Percentiles rank a stretch among this genome's conserved stretches.
Evolutionary conservation across 192 early-diverging fungal species (phyloP).

Genomic region (Entomortierella parvispora): DNA sequence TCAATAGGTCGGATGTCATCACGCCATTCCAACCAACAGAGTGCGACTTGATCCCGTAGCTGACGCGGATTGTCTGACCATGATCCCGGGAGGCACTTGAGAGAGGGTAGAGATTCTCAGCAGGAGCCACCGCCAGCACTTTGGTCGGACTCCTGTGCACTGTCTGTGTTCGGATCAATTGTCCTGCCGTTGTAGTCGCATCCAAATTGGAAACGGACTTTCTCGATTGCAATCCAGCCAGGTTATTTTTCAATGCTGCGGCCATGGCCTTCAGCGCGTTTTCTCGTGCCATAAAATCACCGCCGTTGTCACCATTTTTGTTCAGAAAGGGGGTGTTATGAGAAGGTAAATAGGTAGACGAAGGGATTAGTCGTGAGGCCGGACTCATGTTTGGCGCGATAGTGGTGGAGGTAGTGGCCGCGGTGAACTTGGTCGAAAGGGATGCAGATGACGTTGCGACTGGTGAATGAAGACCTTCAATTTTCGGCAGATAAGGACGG

Average conservation of each 20-base stretch:
- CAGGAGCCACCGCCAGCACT: constrained; percentile 18
- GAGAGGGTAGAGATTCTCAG: constrained; percentile 38
- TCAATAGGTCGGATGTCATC: constrained; percentile 43
- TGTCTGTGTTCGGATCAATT: not conserved
- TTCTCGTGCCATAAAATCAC: too few species aligned
- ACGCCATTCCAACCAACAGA: constrained; percentile 49
- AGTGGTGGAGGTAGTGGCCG: not conserved
- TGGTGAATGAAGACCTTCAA: too few species aligned
- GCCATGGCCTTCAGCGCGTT: too few species aligned
- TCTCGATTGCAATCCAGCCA: too few species aligned
- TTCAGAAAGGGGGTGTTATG: too few species aligned
- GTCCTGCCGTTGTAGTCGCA: not conserved
- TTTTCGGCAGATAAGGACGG: too few species aligned
- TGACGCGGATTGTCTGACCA: constrained; percentile 28
- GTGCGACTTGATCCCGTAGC: constrained; percentile 46
- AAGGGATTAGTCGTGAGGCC: not conserved
- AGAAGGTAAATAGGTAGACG: too few species aligned
- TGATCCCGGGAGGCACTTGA: constrained; percentile 1
- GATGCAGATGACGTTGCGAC: not conserved
- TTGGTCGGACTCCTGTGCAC: not conserved
- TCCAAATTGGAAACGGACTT: too few species aligned
- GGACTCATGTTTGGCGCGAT: not conserved
- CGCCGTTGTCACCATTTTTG: not conserved
- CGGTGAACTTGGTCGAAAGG: too few species aligned
- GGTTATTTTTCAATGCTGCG: too few species aligned